Evolutionary conservation across 2,329 filamentous ascomycete genomes (phyloP), one percentile per base, ranked within the genome.

Genomic region (Aspergillus pseudonomiae): DNA sequence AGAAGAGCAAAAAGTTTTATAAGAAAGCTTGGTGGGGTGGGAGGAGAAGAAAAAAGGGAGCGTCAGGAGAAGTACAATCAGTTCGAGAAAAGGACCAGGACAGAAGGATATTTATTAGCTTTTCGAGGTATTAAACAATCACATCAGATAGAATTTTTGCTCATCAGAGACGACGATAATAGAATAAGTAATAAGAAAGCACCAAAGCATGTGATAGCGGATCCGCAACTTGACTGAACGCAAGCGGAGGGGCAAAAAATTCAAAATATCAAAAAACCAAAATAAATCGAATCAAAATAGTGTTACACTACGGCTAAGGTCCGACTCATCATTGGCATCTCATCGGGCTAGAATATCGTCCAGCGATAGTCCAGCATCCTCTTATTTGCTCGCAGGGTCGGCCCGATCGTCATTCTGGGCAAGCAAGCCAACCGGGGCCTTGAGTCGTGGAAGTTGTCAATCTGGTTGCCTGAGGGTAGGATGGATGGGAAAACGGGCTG

Each of bases 131-230:
- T 16, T 14, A 16, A 36, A 36, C 34, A 5, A 36, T 36, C 34
- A 36, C 34, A 36, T 36, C 34, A 36, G 34, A 36, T 36, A 6
- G 34, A 34, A 34, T n/a, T 34, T 36, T 36, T 36, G 34, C 34
- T 36, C 14, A 6, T 36, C 6, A 36, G 34, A 36, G 16, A 16
- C 12, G 34, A 36, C 34, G 34, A 36, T 36, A 57, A 41, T 28
- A 45, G 21, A 66, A 48, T n/a, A 30, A 5, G 12, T 19, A 43
- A 53, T n/a, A 30, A 43, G 24, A n/a, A 45, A 45, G 30, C 12
- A n/a, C 64, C 65, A 60, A 28, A 66, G 65, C 68, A 70, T 70
- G 68, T 70, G 68, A 70, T 65, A 67, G 68, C 63, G 68, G 68
- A 62, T 58, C 66, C 61, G 34, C 7, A 30, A 7, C 19, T 6